These are phyloP conservation scores for Crithidia mellificae DNA, from an alignment of 208 protist species.

Conservation along the genomic window DNA sequence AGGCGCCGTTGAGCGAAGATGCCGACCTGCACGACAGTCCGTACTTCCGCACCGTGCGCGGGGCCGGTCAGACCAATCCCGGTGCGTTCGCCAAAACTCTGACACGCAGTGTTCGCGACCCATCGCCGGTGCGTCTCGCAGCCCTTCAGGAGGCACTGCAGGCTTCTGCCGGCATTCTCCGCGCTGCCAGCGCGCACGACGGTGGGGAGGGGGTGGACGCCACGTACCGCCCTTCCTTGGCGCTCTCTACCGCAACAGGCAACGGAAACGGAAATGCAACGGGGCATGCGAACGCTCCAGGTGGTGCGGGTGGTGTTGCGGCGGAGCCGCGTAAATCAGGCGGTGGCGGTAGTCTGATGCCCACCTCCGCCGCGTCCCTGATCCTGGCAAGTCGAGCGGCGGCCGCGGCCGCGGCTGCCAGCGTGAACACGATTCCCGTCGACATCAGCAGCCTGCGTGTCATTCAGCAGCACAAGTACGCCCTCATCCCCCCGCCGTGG, in stretches of 20 bases:
- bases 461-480: constrained; percentile 44
- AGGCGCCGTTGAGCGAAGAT: background rate
- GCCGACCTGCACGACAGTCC: constrained; percentile 15
- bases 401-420: too few relatives aligned
- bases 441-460: constrained; percentile 11
- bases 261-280: too few relatives aligned
- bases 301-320: background rate
- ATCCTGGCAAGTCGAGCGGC: background rate
- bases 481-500: constrained; percentile 64
- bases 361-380: background rate
- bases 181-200: constrained; percentile 3
- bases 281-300: too few relatives aligned
- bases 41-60: constrained; percentile 23
- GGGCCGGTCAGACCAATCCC: background rate
- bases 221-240: background rate
- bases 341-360: background rate
- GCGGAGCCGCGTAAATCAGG: background rate
- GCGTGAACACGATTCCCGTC: constrained; percentile 3
- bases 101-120: background rate
- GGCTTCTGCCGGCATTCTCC: constrained; percentile 15
- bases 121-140: constrained; percentile 19
- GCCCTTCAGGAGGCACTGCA: constrained; percentile 21
- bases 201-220: background rate
- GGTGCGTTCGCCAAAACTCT: background rate
- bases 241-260: background rate